Base-by-base conservation (phyloP, 2,329 filamentous ascomycete species). In the Gnomoniopsis sp. region DNA sequence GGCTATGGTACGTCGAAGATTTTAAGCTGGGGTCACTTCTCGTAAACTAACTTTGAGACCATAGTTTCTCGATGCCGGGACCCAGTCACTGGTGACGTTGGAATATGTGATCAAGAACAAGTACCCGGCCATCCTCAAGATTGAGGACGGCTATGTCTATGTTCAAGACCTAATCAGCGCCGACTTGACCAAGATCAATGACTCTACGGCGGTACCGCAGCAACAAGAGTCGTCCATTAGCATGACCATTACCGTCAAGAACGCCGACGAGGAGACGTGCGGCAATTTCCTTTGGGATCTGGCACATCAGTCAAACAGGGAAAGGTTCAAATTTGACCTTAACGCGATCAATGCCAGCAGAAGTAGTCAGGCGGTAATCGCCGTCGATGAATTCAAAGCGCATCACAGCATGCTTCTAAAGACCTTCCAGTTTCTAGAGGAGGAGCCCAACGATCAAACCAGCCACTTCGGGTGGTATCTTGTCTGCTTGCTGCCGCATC, bases 261-360 rank as follows among this genome's bases (percentile, higher is more conserved):
- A 68, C 6, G 65, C 67, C 6, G 65, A 68, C 10, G 64, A 66
- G 19, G 66, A 68, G 59, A 44, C 64, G 2, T 66, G 64, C 26
- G 62, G 57, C 1, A 60, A 67, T 19, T 69, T 69, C n/a, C 49
- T 69, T 6, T 69, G 67, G 67, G 67, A 69, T 11, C 56, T 69
- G 4, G 63, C 67, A 3, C 61, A 67, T 2, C 67, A 65, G 34
- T 62, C 63, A 1, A 67, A 66, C 41, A 64, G 67, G 11, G 65
- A 68, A 12, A 64, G 65, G 19, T 68, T 67, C 55, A 63, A 58
- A 15, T 69, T 69, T 41, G 59, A 67, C 36, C 64, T 69, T 23
- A 62, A 65, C 33, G 47, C 58, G 2, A 53, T 56, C n/a, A 65
- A 64, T 41, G 62, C 54, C 10, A 48, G 51, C 15, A 58, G 63